Evolutionary conservation across 371 early-diverging fungal species (phyloP).

Genomic region (Ordospora pajunii): DNA sequence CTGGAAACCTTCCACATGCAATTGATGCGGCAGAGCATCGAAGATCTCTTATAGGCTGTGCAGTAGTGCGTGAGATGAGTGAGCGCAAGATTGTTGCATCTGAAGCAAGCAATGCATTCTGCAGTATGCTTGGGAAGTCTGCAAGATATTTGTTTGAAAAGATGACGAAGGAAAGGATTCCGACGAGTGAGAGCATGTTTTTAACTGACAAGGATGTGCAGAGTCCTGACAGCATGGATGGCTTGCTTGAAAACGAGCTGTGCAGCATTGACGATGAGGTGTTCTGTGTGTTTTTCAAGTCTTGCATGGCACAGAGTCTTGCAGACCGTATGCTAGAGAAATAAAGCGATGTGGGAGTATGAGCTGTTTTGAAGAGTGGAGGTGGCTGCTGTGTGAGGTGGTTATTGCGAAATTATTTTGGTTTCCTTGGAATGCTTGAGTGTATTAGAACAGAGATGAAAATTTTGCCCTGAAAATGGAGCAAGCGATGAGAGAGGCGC

Average conservation of each 20-base stretch:
- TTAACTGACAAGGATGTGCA: conserved; percentile 17
- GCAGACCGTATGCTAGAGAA: not conserved
- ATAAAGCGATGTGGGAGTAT: not conserved
- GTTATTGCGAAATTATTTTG: not conserved
- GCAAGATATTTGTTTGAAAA: conserved; percentile 45
- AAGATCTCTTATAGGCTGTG: not conserved
- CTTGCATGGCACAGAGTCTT: not conserved
- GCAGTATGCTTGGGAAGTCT: conserved; percentile 10
- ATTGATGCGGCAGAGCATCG: conserved; percentile 2
- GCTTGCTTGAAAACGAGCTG: not conserved
- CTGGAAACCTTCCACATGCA: conserved; percentile 31
- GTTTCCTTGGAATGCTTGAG: not conserved
- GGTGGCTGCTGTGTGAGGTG: not conserved
- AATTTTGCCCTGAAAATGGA: conserved; percentile 28
- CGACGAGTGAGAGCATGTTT: conserved; percentile 14
- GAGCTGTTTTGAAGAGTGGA: not conserved
- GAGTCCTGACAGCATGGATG: not conserved
- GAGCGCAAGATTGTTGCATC: conserved; percentile 9
- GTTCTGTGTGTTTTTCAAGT: not conserved
- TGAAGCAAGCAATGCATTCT: not conserved
- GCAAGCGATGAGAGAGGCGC: conserved; percentile 2
- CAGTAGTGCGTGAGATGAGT: conserved; percentile 24
- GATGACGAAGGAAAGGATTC: conserved; percentile 1
- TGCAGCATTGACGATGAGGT: not conserved
- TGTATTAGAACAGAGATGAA: not conserved